Base-by-base conservation (phyloP, 1,139 yeast genomes). In the Debaryomyces sp. region DNA sequence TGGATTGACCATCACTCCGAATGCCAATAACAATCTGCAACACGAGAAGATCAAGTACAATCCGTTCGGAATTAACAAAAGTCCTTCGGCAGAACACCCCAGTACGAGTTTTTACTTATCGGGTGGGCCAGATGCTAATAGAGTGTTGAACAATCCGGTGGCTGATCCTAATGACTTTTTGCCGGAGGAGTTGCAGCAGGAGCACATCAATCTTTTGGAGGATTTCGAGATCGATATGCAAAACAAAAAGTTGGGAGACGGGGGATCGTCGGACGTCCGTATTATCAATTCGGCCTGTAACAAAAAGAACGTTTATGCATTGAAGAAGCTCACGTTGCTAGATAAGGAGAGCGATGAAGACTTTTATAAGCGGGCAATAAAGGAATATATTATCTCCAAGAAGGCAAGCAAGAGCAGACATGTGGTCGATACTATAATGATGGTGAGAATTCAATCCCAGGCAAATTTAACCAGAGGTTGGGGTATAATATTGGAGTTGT, bases 401-500 rank as follows among this genome's bases (percentile, higher is more conserved):
- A 72, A 70, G 41, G 67, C 83, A 27, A 67, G 76, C 41, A 67
- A 71, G 23, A 73, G 80, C 54, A 74, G 85, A 45, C 92, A 87
- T 63, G 78, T 85, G 23, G 80, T 84, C 10, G 75, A 75, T 45
- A 82, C 86, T 4, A 71, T 74, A 53, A 81, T 81, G 21, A 60
- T 87, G 37, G 68, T 87, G 21, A 76, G 82, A 50, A 76, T 86
- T 30, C 88, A 85, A 50, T 75, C 85, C 2, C 78, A 81, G 18
- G 72, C 74, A 8, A 71, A 67, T 48, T 65, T 85, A 52, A 75
- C 81, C 3, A 70, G 92, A 55, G 87, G 90, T 3, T 87, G 95
- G 95, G 94, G 92, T 4, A 80, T 87, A 61, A 77, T 85, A 6
- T 71, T 87, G 73, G 90, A 86, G 55, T 78, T 67, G 51, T 86